A percentile compares a stretch with the other conserved stretches of the same genome.
These are phyloP conservation scores for Ajuga reptans DNA, from an alignment of 305 asterid species.

Conservation along the genomic window DNA sequence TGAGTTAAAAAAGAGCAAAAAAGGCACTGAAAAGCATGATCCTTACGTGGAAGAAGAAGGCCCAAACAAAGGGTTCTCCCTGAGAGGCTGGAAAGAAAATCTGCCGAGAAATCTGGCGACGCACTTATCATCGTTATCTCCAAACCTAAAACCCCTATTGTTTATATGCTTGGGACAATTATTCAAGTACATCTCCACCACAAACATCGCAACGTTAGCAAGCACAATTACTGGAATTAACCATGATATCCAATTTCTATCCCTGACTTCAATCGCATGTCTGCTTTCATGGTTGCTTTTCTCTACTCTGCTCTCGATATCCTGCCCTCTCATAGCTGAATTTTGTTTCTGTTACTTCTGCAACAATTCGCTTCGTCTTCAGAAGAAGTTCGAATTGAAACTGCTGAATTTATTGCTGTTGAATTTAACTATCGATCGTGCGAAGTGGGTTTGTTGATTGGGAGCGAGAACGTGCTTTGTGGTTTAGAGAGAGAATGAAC, in stretches of 20 bases:
- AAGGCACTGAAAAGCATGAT: background rate
- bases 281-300: slow-evolving; percentile 22
- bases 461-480: slow-evolving; percentile 32
- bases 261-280: slow-evolving; percentile 28
- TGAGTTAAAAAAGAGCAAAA: background rate
- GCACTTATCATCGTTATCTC: slow-evolving; percentile 30
- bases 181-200: slow-evolving; percentile 58
- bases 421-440: slow-evolving; percentile 16
- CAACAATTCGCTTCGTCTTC: background rate
- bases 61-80: slow-evolving; percentile 74
- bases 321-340: slow-evolving; percentile 39
- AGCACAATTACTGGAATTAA: slow-evolving; percentile 58
- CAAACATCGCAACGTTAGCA: slow-evolving; percentile 53
- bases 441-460: slow-evolving; percentile 24
- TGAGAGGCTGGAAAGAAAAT: slow-evolving; percentile 69
- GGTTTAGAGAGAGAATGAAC: slow-evolving; percentile 15
- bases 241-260: slow-evolving; percentile 69
- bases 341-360: background rate
- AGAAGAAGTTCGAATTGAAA: background rate
- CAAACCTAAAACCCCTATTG: slow-evolving; percentile 5
- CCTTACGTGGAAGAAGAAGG: slow-evolving; percentile 81
- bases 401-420: slow-evolving; percentile 15
- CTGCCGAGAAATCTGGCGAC: slow-evolving; percentile 62
- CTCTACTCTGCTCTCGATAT: slow-evolving; percentile 46
- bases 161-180: slow-evolving; percentile 50